These are phyloP conservation scores for Ceratocystiopsis minuta DNA, from an alignment of 2,329 filamentous ascomycete genomes.

Conservation along the genomic window DNA sequence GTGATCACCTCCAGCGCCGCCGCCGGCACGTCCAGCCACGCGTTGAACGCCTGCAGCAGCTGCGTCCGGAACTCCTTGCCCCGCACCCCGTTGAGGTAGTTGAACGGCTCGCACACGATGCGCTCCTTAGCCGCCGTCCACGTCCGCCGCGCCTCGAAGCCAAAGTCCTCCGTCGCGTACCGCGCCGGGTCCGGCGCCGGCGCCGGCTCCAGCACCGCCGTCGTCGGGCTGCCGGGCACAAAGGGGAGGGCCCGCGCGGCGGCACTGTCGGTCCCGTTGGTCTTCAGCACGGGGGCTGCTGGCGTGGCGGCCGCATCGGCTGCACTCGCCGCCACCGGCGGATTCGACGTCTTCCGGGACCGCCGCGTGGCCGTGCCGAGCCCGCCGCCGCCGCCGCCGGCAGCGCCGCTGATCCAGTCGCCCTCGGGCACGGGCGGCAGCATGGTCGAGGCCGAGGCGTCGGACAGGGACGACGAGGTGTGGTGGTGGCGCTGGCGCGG, in stretches of 20 bases:
- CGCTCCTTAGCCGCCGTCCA: constrained; percentile 64
- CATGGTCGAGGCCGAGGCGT: constrained; percentile 11
- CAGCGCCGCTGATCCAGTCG: constrained; percentile 46
- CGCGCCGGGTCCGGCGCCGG: constrained; percentile 30
- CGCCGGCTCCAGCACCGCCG: constrained; percentile 3
- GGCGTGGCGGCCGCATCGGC: background rate
- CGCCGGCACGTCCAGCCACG: constrained; percentile 56
- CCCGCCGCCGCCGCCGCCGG: too few relatives aligned
- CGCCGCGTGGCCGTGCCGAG: constrained; percentile 11
- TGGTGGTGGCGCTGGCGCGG: constrained; percentile 2
- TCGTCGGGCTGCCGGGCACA: too few relatives aligned
- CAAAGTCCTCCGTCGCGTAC: constrained; percentile 36
- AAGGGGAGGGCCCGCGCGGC: constrained; percentile 3
- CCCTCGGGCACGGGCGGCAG: constrained; percentile 40
- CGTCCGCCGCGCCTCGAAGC: constrained; percentile 29
- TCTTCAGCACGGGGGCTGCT: background rate
- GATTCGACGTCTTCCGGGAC: constrained; percentile 14
- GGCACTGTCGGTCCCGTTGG: too few relatives aligned
- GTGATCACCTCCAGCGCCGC: constrained; percentile 58
- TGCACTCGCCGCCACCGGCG: background rate
- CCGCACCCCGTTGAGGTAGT: constrained; percentile 61
- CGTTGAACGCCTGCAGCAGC: constrained; percentile 66
- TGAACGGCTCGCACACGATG: constrained; percentile 59
- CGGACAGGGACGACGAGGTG: constrained; percentile 1
- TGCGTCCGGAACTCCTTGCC: constrained; percentile 74